Evolutionary conservation across 1,284 basidiomycete species (phyloP).

Genomic region (Tylopilus orsonianus): DNA sequence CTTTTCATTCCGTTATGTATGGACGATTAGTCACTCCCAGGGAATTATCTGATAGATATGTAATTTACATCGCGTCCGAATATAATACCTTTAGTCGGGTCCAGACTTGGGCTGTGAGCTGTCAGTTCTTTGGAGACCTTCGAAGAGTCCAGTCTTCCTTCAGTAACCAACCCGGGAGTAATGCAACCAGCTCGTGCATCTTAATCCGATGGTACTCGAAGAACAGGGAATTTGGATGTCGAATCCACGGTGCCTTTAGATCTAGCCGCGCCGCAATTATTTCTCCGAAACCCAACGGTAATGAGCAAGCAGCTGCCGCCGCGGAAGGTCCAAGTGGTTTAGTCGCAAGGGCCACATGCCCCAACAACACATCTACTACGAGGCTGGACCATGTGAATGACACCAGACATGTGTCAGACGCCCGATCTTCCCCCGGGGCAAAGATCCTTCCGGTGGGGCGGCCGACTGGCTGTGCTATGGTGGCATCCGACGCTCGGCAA

Average conservation of each 20-base stretch:
- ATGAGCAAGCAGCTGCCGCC: background rate
- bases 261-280: conserved; percentile 7
- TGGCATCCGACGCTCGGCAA: conserved; percentile 15
- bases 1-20: conserved; percentile 26
- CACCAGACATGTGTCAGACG: background rate
- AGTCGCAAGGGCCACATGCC: background rate
- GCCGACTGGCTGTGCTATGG: conserved; percentile 18
- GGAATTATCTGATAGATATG: conserved; percentile 31
- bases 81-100: conserved; percentile 12
- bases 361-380: background rate
- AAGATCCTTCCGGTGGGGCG: conserved; percentile 10
- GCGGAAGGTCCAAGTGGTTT: background rate
- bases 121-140: conserved; percentile 2
- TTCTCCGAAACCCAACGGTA: background rate
- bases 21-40: conserved; percentile 29
- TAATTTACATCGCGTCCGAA: conserved; percentile 28
- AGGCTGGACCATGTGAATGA: conserved; percentile 10
- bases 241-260: background rate
- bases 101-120: background rate
- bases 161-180: background rate
- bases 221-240: conserved; percentile 1
- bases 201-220: conserved; percentile 2
- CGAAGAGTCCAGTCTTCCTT: no score
- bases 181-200: conserved; percentile 4
- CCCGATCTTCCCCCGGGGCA: conserved; percentile 10